Conservation (phyloP, 306 rosid species). For the Aeschynomene evenia region DNA sequence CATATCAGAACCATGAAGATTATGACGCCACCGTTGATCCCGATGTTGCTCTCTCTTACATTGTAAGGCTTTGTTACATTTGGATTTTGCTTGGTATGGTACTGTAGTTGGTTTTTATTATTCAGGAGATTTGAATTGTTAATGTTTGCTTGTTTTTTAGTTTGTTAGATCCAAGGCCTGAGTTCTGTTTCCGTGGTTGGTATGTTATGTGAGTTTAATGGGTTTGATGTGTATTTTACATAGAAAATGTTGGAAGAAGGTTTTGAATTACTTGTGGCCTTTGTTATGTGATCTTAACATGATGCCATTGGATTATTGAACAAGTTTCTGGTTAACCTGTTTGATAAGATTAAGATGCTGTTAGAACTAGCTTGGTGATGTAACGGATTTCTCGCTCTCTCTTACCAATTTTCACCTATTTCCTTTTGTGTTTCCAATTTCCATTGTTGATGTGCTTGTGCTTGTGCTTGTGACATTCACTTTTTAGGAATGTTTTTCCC, state of each 20-base stretch:
- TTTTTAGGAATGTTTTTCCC: conserved; percentile 20
- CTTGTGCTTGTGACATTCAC: conserved; percentile 7
- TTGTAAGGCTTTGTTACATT: conserved; percentile 58
- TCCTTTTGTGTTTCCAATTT: neutral
- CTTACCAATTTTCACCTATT: neutral
- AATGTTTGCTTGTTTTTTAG: conserved; percentile 35
- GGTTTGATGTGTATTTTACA: conserved; percentile 14
- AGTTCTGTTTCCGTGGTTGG: conserved; percentile 24
- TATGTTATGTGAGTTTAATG: conserved; percentile 2
- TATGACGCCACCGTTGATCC: conserved; percentile 76
- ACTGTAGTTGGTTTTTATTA: conserved; percentile 10
- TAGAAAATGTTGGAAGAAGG: conserved; percentile 2
- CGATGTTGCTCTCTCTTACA: conserved; percentile 78
- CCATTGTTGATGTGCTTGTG: neutral
- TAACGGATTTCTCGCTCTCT: neutral
- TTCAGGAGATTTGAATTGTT: conserved; percentile 18
- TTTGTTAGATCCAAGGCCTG: conserved; percentile 45
- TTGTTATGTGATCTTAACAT: conserved; percentile 6
- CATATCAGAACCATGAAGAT: conserved; percentile 66
- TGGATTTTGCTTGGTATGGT: neutral
- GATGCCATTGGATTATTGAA: conserved; percentile 28
- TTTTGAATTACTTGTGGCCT: conserved; percentile 8
- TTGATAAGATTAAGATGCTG: conserved; percentile 16
- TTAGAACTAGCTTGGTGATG: conserved; percentile 1
- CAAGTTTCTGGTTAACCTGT: neutral